These are phyloP conservation scores for Talaromyces borbonicus DNA, from an alignment of 495 filamentous ascomycete genomes.

Conservation along the genomic window DNA sequence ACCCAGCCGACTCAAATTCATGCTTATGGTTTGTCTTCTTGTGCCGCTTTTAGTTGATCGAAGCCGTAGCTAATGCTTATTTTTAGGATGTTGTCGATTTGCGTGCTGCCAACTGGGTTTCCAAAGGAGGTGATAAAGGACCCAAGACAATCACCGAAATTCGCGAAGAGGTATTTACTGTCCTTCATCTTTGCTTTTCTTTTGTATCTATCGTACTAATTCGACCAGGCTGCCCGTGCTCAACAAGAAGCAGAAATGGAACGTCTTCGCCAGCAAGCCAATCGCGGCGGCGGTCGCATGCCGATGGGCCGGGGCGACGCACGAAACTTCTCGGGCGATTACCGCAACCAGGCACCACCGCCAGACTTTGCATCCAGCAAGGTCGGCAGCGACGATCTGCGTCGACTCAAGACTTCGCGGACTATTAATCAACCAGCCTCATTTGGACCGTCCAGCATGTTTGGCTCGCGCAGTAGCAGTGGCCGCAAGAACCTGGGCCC, in stretches of 20 bases:
- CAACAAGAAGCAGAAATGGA: conserved; percentile 50
- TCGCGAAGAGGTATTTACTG: conserved; percentile 69
- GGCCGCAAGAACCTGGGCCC: conserved; percentile 66
- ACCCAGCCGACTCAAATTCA: conserved; percentile 82
- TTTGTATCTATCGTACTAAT: conserved; percentile 13
- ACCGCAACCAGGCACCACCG: conserved; percentile 52
- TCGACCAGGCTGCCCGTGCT: conserved; percentile 54
- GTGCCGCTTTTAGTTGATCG: neutral
- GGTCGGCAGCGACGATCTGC: conserved; percentile 82
- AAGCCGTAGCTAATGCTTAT: neutral
- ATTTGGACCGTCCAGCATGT: conserved; percentile 71
- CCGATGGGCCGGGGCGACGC: conserved; percentile 75
- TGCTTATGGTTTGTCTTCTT: conserved; percentile 62
- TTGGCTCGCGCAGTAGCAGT: conserved; percentile 72
- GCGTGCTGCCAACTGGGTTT: conserved; percentile 60
- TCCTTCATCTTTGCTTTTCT: conserved; percentile 1
- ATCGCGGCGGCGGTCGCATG: conserved; percentile 52
- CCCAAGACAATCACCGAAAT: conserved; percentile 94
- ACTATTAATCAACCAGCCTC: conserved; percentile 49
- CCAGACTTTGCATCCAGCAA: conserved; percentile 65
- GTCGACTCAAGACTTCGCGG: conserved; percentile 58
- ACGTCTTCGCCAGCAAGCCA: conserved; percentile 35
- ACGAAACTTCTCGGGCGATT: conserved; percentile 62
- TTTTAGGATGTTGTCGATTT: conserved; percentile 74
- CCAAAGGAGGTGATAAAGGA: conserved; percentile 80